phyloP scores from a whole-genome alignment of 148 eudicot genomes.

The Rhododendron henanense region DNA sequence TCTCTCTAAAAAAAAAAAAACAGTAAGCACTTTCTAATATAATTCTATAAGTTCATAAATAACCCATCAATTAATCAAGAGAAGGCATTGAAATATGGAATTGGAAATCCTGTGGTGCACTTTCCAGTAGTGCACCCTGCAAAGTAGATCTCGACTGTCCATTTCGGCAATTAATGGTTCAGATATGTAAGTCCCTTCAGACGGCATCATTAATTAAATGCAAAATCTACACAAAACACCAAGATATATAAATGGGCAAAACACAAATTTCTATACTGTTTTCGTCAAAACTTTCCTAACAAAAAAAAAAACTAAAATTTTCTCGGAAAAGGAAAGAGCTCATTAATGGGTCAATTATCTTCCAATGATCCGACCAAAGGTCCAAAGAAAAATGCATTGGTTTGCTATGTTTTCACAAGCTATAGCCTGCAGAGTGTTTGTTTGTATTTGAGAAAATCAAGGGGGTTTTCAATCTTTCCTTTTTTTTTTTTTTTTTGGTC shows the following conservation, averaged over 20 bases:
- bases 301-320: neutral
- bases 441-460: neutral
- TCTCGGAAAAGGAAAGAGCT: neutral
- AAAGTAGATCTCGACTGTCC: no score
- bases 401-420: conserved; percentile 17
- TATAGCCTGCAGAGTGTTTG: conserved; percentile 29
- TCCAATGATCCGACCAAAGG: neutral
- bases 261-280: conserved; percentile 7
- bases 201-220: neutral
- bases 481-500: no score
- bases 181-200: neutral
- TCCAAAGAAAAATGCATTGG: neutral
- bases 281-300: neutral
- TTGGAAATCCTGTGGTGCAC: no score
- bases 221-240: neutral
- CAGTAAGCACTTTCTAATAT: no score
- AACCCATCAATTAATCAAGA: no score
- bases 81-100: no score
- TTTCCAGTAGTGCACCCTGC: no score
- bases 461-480: no score
- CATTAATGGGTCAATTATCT: conserved; percentile 4
- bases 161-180: no score
- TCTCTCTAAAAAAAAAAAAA: no score
- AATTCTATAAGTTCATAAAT: no score
- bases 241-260: neutral